These are phyloP conservation scores for Linum trigynum DNA, from an alignment of 345 rosid genomes.

Conservation along the genomic window DNA sequence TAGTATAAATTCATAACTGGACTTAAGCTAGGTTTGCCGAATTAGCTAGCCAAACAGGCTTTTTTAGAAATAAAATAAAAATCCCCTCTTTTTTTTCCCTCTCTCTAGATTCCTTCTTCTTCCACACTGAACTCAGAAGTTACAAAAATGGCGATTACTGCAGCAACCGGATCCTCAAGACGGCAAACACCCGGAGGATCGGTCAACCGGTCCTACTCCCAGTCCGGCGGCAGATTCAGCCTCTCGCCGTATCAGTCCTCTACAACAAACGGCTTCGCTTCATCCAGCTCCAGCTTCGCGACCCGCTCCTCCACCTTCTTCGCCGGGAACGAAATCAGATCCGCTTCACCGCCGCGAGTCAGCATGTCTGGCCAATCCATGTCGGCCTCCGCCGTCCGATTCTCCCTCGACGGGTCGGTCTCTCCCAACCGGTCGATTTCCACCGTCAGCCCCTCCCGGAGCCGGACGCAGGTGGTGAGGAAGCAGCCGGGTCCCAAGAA, in stretches of 20 bases:
- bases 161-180: conserved; percentile 28
- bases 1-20: conserved; percentile 42
- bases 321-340: conserved; percentile 15
- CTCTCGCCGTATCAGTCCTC: conserved; percentile 13
- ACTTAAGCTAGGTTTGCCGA: conserved; percentile 44
- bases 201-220: conserved; percentile 27
- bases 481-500: conserved; percentile 28
- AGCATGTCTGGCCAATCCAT: conserved; percentile 23
- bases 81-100: not conserved
- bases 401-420: conserved; percentile 31
- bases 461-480: conserved; percentile 17
- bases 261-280: conserved; percentile 41
- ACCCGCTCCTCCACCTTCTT: conserved; percentile 38
- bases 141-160: conserved; percentile 28
- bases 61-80: not conserved
- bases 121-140: not conserved
- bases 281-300: conserved; percentile 36
- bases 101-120: conserved; percentile 13
- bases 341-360: conserved; percentile 48
- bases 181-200: conserved; percentile 28
- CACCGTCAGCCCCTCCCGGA: conserved; percentile 18
- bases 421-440: conserved; percentile 49
- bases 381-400: conserved; percentile 28
- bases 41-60: conserved; percentile 24
- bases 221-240: conserved; percentile 34